These are phyloP conservation scores for Conticribra guillardii DNA, from an alignment of 108 stramenopile species.

Conservation along the genomic window DNA sequence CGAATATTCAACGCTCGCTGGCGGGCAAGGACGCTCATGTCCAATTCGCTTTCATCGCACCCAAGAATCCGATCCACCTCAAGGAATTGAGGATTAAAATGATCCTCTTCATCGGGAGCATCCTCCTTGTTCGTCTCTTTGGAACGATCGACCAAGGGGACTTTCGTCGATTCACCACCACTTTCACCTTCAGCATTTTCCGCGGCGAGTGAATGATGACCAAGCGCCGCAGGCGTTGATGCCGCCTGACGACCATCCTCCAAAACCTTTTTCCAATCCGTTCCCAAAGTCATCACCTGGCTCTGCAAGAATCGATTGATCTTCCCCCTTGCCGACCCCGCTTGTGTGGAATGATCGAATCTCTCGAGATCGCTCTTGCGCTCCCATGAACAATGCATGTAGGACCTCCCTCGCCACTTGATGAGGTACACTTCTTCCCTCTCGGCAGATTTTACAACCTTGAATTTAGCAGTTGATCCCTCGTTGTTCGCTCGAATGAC, in stretches of 20 bases:
- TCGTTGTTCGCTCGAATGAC: slow-evolving; percentile 19
- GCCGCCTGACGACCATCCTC: slow-evolving; percentile 60
- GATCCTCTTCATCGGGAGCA: slow-evolving; percentile 60
- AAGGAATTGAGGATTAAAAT: slow-evolving; percentile 63
- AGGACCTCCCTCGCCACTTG: slow-evolving; percentile 86
- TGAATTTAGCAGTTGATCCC: slow-evolving; percentile 31
- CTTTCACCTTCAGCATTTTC: slow-evolving; percentile 1
- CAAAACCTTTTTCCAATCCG: slow-evolving; percentile 72
- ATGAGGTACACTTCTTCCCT: slow-evolving; percentile 82
- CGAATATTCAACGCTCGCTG: slow-evolving; percentile 76
- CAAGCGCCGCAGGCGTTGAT: slow-evolving; percentile 47
- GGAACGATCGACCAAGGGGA: slow-evolving; percentile 8
- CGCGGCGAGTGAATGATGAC: slow-evolving; percentile 35
- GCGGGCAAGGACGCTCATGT: slow-evolving; percentile 74
- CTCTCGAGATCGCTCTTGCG: slow-evolving; percentile 69
- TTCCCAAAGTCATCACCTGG: slow-evolving; percentile 69
- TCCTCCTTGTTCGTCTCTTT: slow-evolving; percentile 25
- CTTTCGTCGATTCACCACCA: slow-evolving; percentile 6
- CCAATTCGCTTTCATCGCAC: slow-evolving; percentile 86
- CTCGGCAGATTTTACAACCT: slow-evolving; percentile 28
- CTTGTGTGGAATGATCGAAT: slow-evolving; percentile 62
- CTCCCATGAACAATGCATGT: slow-evolving; percentile 87
- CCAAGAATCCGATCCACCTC: slow-evolving; percentile 84
- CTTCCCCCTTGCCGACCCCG: slow-evolving; percentile 76
- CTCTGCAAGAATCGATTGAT: slow-evolving; percentile 70